phyloP scores from a whole-genome alignment of 108 stramenopile genomes.

The Pseudonitzschia multistriata region DNA sequence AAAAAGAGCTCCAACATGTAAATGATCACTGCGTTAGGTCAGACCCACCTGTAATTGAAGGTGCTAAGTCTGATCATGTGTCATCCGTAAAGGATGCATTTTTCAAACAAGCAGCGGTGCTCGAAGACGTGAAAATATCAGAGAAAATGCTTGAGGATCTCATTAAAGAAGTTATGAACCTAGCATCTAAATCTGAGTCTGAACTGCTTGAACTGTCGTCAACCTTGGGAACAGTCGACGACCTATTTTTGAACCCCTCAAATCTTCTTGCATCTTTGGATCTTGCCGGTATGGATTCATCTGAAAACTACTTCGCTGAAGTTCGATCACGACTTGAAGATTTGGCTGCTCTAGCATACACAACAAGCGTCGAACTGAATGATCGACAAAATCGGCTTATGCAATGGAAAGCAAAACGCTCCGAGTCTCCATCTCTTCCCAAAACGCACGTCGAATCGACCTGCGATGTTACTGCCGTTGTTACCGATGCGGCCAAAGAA shows the following conservation, averaged over 20 bases:
- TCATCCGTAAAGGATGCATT: conserved; percentile 15
- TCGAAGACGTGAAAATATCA: conserved; percentile 14
- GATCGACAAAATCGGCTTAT: conserved; percentile 2
- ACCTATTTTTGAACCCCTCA: conserved; percentile 6
- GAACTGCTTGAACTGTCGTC: conserved; percentile 14
- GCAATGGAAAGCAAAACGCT: conserved; percentile 13
- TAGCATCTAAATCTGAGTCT: conserved; percentile 3
- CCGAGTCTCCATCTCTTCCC: conserved; percentile 4
- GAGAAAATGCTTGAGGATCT: conserved; percentile 8
- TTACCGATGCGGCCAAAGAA: background rate
- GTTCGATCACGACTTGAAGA: conserved; percentile 17
- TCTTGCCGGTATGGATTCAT: conserved; percentile 8
- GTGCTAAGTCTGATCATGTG: background rate
- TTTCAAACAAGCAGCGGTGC: background rate
- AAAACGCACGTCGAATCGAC: background rate
- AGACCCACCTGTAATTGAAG: conserved; percentile 9
- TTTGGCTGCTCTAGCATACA: conserved; percentile 15
- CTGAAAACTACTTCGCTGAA: background rate
- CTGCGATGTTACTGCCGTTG: background rate
- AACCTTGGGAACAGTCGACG: conserved; percentile 5
- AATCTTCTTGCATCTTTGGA: conserved; percentile 10
- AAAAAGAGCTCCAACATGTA: background rate
- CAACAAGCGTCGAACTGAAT: conserved; percentile 9
- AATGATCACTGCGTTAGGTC: background rate
- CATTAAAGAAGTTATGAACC: conserved; percentile 5